A percentile compares a stretch with the other conserved stretches of the same genome.
Evolutionary conservation across 495 filamentous ascomycete species (phyloP).

Genomic region (Viridothelium virens): DNA sequence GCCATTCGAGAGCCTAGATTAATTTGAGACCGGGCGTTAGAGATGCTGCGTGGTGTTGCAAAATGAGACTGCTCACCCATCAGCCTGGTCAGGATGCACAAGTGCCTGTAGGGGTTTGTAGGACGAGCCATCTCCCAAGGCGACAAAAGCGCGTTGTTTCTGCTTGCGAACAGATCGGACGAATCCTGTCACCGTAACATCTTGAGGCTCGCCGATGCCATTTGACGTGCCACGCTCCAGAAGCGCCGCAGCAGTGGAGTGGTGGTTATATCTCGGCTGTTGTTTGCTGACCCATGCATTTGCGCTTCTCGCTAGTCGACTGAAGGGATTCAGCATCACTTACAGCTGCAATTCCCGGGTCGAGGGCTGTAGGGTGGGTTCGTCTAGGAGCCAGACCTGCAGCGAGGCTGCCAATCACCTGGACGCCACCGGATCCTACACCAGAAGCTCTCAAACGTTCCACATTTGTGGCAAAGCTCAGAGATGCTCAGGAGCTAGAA

Average conservation of each 20-base stretch:
- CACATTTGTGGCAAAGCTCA: background rate
- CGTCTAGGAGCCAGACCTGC: background rate
- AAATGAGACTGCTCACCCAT: slow-evolving; percentile 53
- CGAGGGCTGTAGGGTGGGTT: background rate
- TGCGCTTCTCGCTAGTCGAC: background rate
- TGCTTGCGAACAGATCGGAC: slow-evolving; percentile 80
- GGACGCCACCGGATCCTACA: background rate
- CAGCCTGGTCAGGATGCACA: slow-evolving; percentile 62
- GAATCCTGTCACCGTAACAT: slow-evolving; percentile 61
- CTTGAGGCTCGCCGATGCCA: slow-evolving; percentile 2
- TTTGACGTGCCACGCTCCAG: slow-evolving; percentile 11
- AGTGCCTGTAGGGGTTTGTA: slow-evolving; percentile 73
- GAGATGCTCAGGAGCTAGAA: background rate
- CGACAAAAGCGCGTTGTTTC: slow-evolving; percentile 73
- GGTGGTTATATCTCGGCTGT: background rate
- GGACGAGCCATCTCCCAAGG: slow-evolving; percentile 82
- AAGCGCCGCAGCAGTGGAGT: slow-evolving; percentile 19
- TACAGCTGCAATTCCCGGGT: background rate
- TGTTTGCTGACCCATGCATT: background rate
- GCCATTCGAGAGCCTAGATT: slow-evolving; percentile 64
- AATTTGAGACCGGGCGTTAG: slow-evolving; percentile 5
- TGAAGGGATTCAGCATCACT: background rate
- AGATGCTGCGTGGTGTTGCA: slow-evolving; percentile 12
- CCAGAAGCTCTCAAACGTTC: slow-evolving; percentile 9
- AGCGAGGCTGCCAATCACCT: background rate